Evolutionary conservation across 2,329 filamentous ascomycete genomes (phyloP).

Genomic region (Aureobasidium sp.): DNA sequence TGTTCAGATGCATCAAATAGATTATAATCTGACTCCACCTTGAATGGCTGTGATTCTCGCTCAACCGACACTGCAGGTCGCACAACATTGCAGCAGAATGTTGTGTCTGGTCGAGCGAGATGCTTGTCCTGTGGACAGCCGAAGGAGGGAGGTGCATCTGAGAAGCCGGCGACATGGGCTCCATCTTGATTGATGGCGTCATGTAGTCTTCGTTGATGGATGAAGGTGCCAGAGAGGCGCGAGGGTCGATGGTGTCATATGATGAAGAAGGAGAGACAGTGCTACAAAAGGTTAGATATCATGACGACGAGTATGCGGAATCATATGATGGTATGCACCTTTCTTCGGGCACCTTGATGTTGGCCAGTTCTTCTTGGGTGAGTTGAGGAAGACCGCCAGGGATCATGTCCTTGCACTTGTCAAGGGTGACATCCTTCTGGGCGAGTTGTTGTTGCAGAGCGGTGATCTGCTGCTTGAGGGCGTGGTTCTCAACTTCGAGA

Average conservation of each 20-base stretch:
- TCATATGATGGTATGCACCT: constrained; percentile 14
- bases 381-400: constrained; percentile 17
- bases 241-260: constrained; percentile 19
- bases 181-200: constrained; percentile 21
- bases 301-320: constrained; percentile 2
- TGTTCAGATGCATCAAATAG: constrained; percentile 26
- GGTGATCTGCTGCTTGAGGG: constrained; percentile 14
- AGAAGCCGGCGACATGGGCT: constrained; percentile 16
- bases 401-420: constrained; percentile 18
- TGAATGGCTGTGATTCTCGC: constrained; percentile 20
- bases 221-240: constrained; percentile 18
- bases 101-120: constrained; percentile 88
- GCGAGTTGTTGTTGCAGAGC: constrained; percentile 13
- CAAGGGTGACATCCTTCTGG: constrained; percentile 17
- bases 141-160: constrained; percentile 7
- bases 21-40: constrained; percentile 22
- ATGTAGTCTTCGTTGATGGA: constrained; percentile 19
- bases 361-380: constrained; percentile 14
- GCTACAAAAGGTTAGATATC: constrained; percentile 11
- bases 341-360: constrained; percentile 17
- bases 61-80: constrained; percentile 99
- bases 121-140: constrained; percentile 13
- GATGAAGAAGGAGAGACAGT: constrained; percentile 15
- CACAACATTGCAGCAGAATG: constrained; percentile 99
- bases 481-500: constrained; percentile 46